Evolutionary conservation across 345 rosid genomes (phyloP).

Genomic region (Rhodamnia rubescens): DNA sequence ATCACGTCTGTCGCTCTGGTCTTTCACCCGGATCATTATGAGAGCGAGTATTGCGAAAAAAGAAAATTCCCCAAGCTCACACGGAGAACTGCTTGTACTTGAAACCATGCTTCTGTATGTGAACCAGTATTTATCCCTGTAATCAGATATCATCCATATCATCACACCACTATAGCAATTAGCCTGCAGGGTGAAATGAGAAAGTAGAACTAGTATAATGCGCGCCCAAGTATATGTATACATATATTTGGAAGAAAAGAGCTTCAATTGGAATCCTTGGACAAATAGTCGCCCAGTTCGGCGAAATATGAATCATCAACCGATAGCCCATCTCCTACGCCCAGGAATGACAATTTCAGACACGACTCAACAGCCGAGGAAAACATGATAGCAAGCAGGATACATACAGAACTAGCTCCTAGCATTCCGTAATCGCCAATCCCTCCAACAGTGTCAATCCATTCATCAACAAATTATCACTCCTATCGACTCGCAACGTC

Average conservation of each 20-base stretch:
- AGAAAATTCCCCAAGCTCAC: slow-evolving; percentile 88
- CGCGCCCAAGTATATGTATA: neutral
- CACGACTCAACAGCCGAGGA: neutral
- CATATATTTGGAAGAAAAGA: neutral
- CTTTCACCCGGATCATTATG: slow-evolving; percentile 90
- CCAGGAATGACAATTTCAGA: neutral
- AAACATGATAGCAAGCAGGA: neutral
- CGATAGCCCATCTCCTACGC: neutral
- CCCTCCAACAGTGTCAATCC: neutral
- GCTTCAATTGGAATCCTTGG: neutral
- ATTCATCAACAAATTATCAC: neutral
- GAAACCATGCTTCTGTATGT: slow-evolving; percentile 70
- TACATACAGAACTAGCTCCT: neutral
- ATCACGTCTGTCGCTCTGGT: slow-evolving; percentile 86
- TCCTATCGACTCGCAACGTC: neutral
- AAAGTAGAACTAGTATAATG: neutral
- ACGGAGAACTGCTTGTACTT: slow-evolving; percentile 87
- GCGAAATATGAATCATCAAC: neutral
- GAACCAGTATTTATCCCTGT: slow-evolving; percentile 77
- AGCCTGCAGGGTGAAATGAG: neutral
- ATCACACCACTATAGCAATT: neutral
- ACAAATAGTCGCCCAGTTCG: neutral
- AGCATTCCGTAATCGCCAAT: neutral
- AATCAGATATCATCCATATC: neutral
- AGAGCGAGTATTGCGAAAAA: slow-evolving; percentile 57